Evolutionary conservation across 495 filamentous ascomycete species (phyloP).

Genomic region (Bombardia bombarda): DNA sequence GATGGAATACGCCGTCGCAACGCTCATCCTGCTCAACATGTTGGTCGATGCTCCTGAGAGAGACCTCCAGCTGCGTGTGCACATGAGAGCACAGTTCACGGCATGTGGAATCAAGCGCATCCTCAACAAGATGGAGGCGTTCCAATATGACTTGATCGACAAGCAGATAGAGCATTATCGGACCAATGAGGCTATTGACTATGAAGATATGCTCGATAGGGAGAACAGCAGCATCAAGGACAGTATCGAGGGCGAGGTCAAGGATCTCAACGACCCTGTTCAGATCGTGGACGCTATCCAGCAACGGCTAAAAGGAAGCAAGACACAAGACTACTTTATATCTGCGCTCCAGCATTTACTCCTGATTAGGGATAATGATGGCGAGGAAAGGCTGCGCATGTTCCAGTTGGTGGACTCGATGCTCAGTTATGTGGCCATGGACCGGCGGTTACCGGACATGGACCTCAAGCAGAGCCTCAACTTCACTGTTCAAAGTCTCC

Average conservation of each 20-base stretch:
- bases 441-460: conserved; percentile 89
- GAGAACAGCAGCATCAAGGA: conserved; percentile 88
- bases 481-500: conserved; percentile 89
- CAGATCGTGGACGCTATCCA: conserved; percentile 94
- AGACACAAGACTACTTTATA: conserved; percentile 90
- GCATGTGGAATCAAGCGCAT: conserved; percentile 94
- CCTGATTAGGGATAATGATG: conserved; percentile 85
- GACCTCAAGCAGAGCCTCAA: conserved; percentile 95
- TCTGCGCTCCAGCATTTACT: conserved; percentile 93
- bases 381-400: conserved; percentile 88
- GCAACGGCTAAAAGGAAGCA: conserved; percentile 71
- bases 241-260: conserved; percentile 80
- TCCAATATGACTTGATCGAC: conserved; percentile 97
- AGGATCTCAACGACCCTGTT: conserved; percentile 86
- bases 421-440: conserved; percentile 98
- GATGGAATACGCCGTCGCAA: conserved; percentile 98
- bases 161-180: conserved; percentile 95
- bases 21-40: conserved; percentile 94
- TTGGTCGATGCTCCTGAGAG: conserved; percentile 83
- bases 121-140: conserved; percentile 92
- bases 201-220: conserved; percentile 90
- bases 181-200: conserved; percentile 93
- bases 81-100: conserved; percentile 93
- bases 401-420: conserved; percentile 97
- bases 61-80: conserved; percentile 84